A percentile compares a stretch with the other conserved stretches of the same genome.
These are phyloP conservation scores for Anthoceros angustus DNA, from an alignment of 225 moss, liverwort and hornwort genomes.

Conservation along the genomic window DNA sequence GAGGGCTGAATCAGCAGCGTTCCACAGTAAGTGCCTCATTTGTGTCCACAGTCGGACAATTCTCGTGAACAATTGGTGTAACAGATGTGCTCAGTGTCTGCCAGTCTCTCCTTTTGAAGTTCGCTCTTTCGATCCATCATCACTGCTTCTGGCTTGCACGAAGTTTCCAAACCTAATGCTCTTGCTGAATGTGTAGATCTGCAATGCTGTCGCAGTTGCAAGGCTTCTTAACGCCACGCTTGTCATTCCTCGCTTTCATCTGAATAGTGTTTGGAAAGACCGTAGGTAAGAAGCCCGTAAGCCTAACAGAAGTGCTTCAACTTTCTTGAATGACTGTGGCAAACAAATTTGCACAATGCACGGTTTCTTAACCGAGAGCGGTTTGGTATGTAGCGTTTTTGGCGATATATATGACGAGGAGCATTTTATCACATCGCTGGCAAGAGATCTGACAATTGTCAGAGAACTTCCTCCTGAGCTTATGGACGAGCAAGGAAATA, in stretches of 20 bases:
- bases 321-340: not conserved
- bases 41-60: not conserved
- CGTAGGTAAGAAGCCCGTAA: slow-evolving; percentile 39
- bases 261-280: slow-evolving; percentile 98
- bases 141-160: not conserved
- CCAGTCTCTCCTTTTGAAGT: not conserved
- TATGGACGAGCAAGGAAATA: slow-evolving; percentile 31
- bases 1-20: slow-evolving; percentile 95
- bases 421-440: slow-evolving; percentile 51
- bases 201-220: slow-evolving; percentile 95
- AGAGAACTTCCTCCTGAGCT: slow-evolving; percentile 54
- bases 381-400: slow-evolving; percentile 38
- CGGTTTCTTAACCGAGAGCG: not conserved
- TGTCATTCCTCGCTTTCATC: slow-evolving; percentile 83
- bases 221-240: slow-evolving; percentile 83
- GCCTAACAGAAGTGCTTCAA: not conserved
- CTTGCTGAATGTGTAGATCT: slow-evolving; percentile 43
- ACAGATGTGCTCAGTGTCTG: slow-evolving; percentile 4
- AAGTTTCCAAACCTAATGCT: not conserved
- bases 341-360: too few species aligned
- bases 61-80: not conserved
- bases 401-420: slow-evolving; percentile 85
- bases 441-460: slow-evolving; percentile 55
- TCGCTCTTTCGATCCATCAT: not conserved
- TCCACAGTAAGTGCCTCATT: slow-evolving; percentile 46